Evolutionary conservation across 129 eudicot species (phyloP), one percentile per base, ranked within the genome.

Genomic region (Ambrosia trifida): DNA sequence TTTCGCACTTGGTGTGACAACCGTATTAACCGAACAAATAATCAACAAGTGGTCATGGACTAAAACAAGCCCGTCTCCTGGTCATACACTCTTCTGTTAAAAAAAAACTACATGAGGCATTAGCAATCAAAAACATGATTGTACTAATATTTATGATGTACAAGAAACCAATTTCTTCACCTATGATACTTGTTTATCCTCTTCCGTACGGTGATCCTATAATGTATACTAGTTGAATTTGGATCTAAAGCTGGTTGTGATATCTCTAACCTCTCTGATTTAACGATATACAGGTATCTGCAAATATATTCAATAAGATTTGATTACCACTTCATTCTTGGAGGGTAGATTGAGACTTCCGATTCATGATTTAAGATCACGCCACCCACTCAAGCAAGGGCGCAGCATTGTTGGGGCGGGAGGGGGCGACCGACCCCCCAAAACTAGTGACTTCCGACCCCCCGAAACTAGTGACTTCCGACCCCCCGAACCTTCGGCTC

Each of bases 191-290:
- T 84, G 8, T 77, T 87, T 66, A 72, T 59, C 75, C 85, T 85
- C 38, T 73, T 81, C 31, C 98, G 83, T 45, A 87, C 77, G 5
- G 98, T 93, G 59, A 93, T 93, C 78, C 95, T 84, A 70, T 93
- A 96, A 84, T 93, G 98, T 85, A 93, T 93, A 20, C 86, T 96
- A 68, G 95, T 93, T 28, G 98, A 93, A 74, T 93, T 89, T 61
- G 95, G 96, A 80, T 83, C 98, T 70, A 93, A 82, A 72, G 96
- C 98, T 50, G 98, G 98, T 84, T 93, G 98, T 30, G 98, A 93
- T 76, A 93, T 93, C 75, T 93, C 92, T 31, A 93, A 79, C 28
- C 98, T 88, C 82, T 82, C 89, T 43, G 90, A 78, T 82, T 76
- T 89, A 51, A 93, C 80, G n/a, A n/a, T n/a, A n/a, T n/a, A n/a